Percentiles rank a stretch among this genome's conserved stretches.
These are phyloP conservation scores for Parathielavia hyrcaniae DNA, from an alignment of 495 filamentous ascomycete species.

Conservation along the genomic window DNA sequence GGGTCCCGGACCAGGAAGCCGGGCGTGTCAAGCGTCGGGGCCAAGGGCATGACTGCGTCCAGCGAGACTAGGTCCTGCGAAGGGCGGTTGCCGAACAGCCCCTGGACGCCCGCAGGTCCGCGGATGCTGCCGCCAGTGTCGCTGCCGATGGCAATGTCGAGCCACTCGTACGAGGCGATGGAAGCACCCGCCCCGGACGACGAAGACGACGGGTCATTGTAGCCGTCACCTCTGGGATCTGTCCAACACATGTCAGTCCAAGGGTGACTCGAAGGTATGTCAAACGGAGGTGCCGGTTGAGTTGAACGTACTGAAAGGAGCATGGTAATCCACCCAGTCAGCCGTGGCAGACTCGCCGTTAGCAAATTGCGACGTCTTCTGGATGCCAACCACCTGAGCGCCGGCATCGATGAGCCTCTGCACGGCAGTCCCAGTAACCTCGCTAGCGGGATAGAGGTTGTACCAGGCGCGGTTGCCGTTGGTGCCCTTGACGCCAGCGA, in stretches of 20 bases:
- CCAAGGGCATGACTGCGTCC: conserved; percentile 43
- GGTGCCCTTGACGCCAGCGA: conserved; percentile 49
- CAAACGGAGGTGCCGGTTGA: no score
- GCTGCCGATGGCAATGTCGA: conserved; percentile 48
- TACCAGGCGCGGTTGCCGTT: conserved; percentile 54
- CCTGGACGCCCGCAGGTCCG: conserved; percentile 32
- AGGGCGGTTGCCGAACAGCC: conserved; percentile 37
- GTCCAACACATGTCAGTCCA: no score
- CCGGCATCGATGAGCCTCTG: conserved; percentile 55
- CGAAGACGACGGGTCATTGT: conserved; percentile 44
- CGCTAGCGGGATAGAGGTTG: conserved; percentile 44
- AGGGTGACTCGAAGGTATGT: no score
- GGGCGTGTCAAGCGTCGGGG: conserved; percentile 42
- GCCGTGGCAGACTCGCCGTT: conserved; percentile 50
- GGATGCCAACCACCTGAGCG: conserved; percentile 54
- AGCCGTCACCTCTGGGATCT: conserved; percentile 43
- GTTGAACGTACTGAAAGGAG: conserved; percentile 43
- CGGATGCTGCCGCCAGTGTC: conserved; percentile 41
- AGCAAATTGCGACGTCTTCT: conserved; percentile 54
- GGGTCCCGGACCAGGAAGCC: conserved; percentile 47
- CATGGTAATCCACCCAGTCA: conserved; percentile 50
- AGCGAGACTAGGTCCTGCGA: conserved; percentile 33
- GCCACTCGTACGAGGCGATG: conserved; percentile 49
- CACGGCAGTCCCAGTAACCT: conserved; percentile 43
- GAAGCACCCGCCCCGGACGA: conserved; percentile 46